Evolutionary conservation across 78 protist species (phyloP).

Genomic region (Dictyostelium discoideum): DNA sequence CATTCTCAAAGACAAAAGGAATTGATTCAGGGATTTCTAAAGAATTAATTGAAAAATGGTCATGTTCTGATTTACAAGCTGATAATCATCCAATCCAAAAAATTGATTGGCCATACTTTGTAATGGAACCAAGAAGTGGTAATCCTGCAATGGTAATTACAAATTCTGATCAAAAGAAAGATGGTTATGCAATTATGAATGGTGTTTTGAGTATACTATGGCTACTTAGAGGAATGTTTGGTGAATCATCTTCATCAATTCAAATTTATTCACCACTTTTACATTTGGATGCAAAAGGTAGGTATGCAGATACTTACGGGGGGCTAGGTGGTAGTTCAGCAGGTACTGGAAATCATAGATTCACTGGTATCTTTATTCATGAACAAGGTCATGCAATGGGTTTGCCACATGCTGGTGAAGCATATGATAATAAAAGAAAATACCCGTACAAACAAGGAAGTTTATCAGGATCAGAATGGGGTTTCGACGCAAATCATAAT

Average conservation of each 20-base stretch:
- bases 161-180: background rate
- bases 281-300: background rate
- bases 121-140: background rate
- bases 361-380: constrained; percentile 45
- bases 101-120: background rate
- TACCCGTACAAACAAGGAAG: constrained; percentile 38
- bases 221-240: background rate
- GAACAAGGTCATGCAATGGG: constrained; percentile 73
- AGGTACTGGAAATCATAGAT: constrained; percentile 26
- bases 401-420: constrained; percentile 28
- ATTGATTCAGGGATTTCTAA: background rate
- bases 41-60: constrained; percentile 39
- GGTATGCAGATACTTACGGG: constrained; percentile 4
- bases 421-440: background rate
- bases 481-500: constrained; percentile 2
- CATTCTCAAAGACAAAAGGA: background rate
- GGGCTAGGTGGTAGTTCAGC: constrained; percentile 18
- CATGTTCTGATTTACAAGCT: background rate
- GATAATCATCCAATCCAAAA: background rate
- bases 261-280: constrained; percentile 14
- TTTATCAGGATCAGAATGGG: constrained; percentile 46
- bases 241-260: background rate
- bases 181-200: constrained; percentile 19
- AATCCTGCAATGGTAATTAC: background rate
- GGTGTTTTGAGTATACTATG: background rate